These are phyloP conservation scores for Mimosa bimucronata DNA, from an alignment of 306 rosid species.

Conservation along the genomic window DNA sequence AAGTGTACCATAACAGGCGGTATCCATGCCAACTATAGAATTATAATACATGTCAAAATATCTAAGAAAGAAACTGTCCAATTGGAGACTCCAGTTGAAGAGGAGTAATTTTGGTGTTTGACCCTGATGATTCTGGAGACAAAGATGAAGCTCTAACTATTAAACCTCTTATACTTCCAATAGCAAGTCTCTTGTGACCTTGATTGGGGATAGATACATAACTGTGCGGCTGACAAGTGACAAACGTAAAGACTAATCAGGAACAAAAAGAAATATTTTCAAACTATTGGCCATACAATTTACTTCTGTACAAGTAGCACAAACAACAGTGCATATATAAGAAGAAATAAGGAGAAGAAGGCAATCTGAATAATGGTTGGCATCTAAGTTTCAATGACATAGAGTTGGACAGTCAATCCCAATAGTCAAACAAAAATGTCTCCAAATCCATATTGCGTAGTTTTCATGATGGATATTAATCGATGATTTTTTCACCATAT, in stretches of 20 bases:
- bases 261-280: neutral
- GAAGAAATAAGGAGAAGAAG: neutral
- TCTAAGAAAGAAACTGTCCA: conserved; percentile 87
- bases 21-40: conserved; percentile 88
- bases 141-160: conserved; percentile 52
- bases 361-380: too few relatives aligned
- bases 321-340: neutral
- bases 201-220: conserved; percentile 50
- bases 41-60: conserved; percentile 49
- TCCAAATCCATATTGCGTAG: too few relatives aligned
- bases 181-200: conserved; percentile 43
- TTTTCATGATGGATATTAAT: too few relatives aligned
- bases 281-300: neutral
- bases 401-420: too few relatives aligned
- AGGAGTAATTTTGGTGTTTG: conserved; percentile 68
- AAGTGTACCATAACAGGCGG: too few relatives aligned
- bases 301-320: neutral
- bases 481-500: too few relatives aligned
- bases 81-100: conserved; percentile 88
- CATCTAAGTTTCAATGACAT: too few relatives aligned
- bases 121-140: conserved; percentile 51
- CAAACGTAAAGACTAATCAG: conserved; percentile 29
- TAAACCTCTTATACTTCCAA: conserved; percentile 54
- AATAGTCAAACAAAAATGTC: too few relatives aligned
- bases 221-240: conserved; percentile 50